Evolutionary conservation across 2,329 filamentous ascomycete species (phyloP).

Genomic region (Aspergillus quadricinctus): DNA sequence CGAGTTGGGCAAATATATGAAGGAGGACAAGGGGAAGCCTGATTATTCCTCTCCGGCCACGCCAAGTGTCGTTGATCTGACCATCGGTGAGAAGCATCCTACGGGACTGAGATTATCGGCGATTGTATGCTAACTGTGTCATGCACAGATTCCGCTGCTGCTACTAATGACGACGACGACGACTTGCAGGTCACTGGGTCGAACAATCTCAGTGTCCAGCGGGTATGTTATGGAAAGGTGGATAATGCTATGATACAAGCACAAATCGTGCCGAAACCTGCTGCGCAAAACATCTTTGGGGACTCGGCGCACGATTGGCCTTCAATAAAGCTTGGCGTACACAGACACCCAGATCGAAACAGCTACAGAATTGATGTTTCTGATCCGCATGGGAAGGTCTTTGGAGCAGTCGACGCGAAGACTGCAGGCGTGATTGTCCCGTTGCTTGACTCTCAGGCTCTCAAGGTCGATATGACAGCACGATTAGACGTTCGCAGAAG

Average conservation of each 20-base stretch:
- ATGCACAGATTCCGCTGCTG: slow-evolving; percentile 14
- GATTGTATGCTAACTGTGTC: slow-evolving; percentile 15
- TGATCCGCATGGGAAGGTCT: slow-evolving; percentile 66
- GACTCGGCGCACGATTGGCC: slow-evolving; percentile 60
- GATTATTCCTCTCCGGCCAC: slow-evolving; percentile 47
- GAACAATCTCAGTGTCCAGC: slow-evolving; percentile 59
- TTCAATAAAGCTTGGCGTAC: slow-evolving; percentile 67
- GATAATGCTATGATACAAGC: slow-evolving; percentile 64
- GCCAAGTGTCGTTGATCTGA: slow-evolving; percentile 44
- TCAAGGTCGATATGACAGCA: slow-evolving; percentile 66
- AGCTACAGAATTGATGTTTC: slow-evolving; percentile 62
- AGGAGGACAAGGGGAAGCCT: slow-evolving; percentile 50
- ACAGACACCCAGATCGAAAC: slow-evolving; percentile 53
- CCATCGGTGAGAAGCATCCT: slow-evolving; percentile 25
- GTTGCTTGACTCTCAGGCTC: slow-evolving; percentile 63
- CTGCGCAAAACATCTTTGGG: slow-evolving; percentile 54
- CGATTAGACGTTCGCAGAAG: slow-evolving; percentile 66
- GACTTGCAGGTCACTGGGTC: slow-evolving; percentile 46
- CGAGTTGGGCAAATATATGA: slow-evolving; percentile 62
- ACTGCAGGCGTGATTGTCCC: slow-evolving; percentile 65
- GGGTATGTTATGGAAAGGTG: slow-evolving; percentile 78
- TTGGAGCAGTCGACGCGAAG: slow-evolving; percentile 69
- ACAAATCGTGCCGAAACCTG: slow-evolving; percentile 65
- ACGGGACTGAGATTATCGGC: background rate
- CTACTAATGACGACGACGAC: slow-evolving; percentile 32